Evolutionary conservation across 2,329 filamentous ascomycete species (phyloP), one percentile per base, ranked within the genome.

Genomic region (Alternaria atra): DNA sequence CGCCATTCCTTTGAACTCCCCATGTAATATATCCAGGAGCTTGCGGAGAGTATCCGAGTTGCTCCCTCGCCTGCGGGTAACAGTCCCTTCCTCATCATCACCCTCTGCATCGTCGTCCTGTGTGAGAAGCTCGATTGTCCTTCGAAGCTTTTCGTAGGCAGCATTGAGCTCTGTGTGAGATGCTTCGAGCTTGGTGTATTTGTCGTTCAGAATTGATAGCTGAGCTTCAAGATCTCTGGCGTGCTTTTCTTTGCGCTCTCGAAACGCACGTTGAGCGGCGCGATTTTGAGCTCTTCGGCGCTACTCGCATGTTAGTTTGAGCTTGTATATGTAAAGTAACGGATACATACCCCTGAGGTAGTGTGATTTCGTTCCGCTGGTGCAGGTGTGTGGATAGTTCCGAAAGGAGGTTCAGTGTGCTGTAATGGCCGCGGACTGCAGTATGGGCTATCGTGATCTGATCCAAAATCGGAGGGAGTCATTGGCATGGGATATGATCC

Each of bases 241-340:
- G 63, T 88, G 85, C 73, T 89, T 87, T 70, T 90, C 86, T 69
- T 89, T 89, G 54, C 87, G 82, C 72, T 89, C 86, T 48, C 86
- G 81, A 70, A 88, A 89, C 1, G 86, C 86, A 59, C 86, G 80
- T 72, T 89, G 86, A 2, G 86, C 88, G 39, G 86, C 86, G 55
- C 86, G 83, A 66, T 88, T 88, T 67, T 88, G 86, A 46, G 86
- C 86, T 71, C 86, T 81, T 61, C 86, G 84, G 47, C 86, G 83
- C 84, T 87, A 70, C 34, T 43, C 6, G 6, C 6, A 17, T 46
- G 64, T 68, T 62, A 75, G 42, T 9, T 17, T 4, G 8, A n/a
- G 13, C 13, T 52, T 4, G 13, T 9, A 6, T 27, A n/a, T 25
- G n/a, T 17, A 15, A 20, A 9, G 10, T 13, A 7, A 12, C 20